phyloP scores from a whole-genome alignment of 306 rosid species.

The Phaseolus lunatus region DNA sequence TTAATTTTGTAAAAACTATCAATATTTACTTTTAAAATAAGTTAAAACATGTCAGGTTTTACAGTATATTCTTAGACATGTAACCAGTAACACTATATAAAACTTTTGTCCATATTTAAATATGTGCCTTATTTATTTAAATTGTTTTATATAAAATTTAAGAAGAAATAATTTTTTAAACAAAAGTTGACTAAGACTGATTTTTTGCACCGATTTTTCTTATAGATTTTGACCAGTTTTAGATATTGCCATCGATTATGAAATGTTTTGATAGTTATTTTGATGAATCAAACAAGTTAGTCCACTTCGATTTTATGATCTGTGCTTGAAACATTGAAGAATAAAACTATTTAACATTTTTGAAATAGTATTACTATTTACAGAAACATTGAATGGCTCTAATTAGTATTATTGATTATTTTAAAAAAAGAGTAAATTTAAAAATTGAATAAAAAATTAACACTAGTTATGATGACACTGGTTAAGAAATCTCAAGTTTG shows the following conservation, averaged over 20 bases:
- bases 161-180: too few relatives aligned
- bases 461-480: background rate
- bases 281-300: too few relatives aligned
- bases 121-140: too few relatives aligned
- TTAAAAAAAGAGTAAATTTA: background rate
- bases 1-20: background rate
- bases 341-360: background rate
- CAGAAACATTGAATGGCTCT: background rate
- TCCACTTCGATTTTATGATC: too few relatives aligned
- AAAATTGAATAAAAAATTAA: background rate
- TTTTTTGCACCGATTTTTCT: too few relatives aligned
- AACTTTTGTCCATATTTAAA: too few relatives aligned
- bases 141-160: too few relatives aligned
- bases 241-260: background rate
- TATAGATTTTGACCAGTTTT: too few relatives aligned
- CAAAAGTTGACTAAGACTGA: too few relatives aligned
- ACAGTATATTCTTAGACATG: background rate
- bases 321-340: background rate
- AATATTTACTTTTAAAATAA: background rate
- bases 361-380: background rate
- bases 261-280: background rate
- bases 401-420: background rate
- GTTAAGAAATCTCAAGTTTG: conserved; percentile 43
- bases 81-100: too few relatives aligned
- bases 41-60: background rate